Evolutionary conservation across 192 early-diverging fungal species (phyloP).

Genomic region (Umbelopsis sp.): DNA sequence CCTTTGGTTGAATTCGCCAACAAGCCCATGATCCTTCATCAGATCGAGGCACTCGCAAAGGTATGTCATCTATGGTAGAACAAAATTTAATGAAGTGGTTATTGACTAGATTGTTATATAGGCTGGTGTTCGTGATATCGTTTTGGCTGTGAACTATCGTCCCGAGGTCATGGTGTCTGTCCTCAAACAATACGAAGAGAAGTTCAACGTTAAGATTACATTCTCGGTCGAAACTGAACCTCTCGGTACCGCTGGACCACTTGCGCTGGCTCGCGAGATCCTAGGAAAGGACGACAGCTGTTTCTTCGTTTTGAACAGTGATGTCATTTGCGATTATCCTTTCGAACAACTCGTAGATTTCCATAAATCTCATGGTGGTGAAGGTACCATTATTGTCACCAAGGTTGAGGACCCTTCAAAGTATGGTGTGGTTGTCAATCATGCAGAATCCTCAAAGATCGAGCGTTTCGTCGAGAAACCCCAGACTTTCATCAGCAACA

Average conservation of each 20-base stretch:
- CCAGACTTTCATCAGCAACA: slow-evolving; percentile 90
- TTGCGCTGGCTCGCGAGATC: slow-evolving; percentile 92
- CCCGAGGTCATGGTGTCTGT: slow-evolving; percentile 96
- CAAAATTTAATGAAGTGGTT: not conserved
- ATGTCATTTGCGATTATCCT: slow-evolving; percentile 99
- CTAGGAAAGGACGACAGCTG: slow-evolving; percentile 89
- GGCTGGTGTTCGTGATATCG: slow-evolving; percentile 97
- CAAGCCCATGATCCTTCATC: slow-evolving; percentile 98
- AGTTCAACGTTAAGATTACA: slow-evolving; percentile 90
- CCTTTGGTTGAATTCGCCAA: slow-evolving; percentile 99
- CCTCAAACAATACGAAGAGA: slow-evolving; percentile 92
- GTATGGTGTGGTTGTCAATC: slow-evolving; percentile 96
- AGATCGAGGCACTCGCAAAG: slow-evolving; percentile 96
- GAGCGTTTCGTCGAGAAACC: slow-evolving; percentile 99
- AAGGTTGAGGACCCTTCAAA: slow-evolving; percentile 98
- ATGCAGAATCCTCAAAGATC: slow-evolving; percentile 72
- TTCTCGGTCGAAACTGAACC: slow-evolving; percentile 98
- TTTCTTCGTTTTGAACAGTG: slow-evolving; percentile 99
- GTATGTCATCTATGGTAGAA: slow-evolving; percentile 50
- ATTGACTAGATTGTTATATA: slow-evolving; percentile 41
- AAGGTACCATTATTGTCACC: slow-evolving; percentile 96
- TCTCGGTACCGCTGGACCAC: slow-evolving; percentile 92
- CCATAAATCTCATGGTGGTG: slow-evolving; percentile 87
- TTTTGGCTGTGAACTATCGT: slow-evolving; percentile 98
- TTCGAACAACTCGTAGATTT: slow-evolving; percentile 89